Base-by-base conservation (phyloP, 2,329 filamentous ascomycete species). In the Fusarium compactum region DNA sequence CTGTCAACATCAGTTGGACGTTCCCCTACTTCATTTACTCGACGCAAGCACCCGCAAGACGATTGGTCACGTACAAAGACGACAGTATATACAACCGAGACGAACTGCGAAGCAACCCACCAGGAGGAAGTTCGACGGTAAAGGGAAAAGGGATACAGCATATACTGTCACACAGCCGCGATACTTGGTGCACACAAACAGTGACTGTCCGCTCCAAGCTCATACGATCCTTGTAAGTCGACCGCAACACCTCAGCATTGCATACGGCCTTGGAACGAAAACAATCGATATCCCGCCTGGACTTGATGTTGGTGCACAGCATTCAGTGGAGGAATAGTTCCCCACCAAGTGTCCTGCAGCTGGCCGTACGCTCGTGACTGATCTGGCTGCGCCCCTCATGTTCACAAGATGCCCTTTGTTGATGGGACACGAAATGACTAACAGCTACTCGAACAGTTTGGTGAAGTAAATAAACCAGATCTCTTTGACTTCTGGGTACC, bases 261-360 rank as follows among this genome's bases (percentile, higher is more conserved):
- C 51, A 43, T 53, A 43, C 53, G 32, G 55, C 46, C 50, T 52
- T 48, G 44, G 43, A 34, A 57, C 43, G 24, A 41, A 52, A 41
- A n/a, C 24, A 52, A 52, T 27, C 30, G 50, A 41, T n/a, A 25
- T 15, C n/a, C 30, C 48, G 9, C 24, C 18, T 41, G 24, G 24
- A 43, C 24, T 27, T 43, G 14, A 20, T 12, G 24, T 62, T 71
- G 63, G 58, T 48, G 54, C 53, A 67, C 74, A 70, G 51, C 48
- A 58, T 65, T 56, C 62, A 56, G 61, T 41, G 51, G 66, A 62
- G 63, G 52, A 60, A 65, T 64, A 63, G 64, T 65, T 64, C 64
- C 58, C 70, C 75, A 59, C 69, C 73, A 65, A 69, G 55, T 65
- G 57, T 34, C 45, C 73, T 77, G 76, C 75, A 75, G 61, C 68